A percentile compares a stretch with the other conserved stretches of the same genome.
These are phyloP conservation scores for Kuraishia borneana DNA, from an alignment of 805 yeast genomes.

Conservation along the genomic window DNA sequence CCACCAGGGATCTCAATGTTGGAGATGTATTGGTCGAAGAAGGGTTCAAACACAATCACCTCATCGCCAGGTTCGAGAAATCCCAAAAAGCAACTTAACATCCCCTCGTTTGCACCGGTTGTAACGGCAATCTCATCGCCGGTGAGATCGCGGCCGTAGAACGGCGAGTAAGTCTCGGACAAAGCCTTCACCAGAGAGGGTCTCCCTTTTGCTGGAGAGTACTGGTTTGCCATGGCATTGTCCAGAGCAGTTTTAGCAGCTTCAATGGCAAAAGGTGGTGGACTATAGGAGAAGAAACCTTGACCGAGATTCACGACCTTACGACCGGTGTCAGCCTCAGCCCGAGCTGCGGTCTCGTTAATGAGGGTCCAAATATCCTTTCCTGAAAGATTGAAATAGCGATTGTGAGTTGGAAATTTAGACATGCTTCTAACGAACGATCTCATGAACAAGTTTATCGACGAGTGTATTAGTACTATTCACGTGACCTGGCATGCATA, in stretches of 20 bases:
- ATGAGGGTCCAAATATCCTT: conserved; percentile 94
- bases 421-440: conserved; percentile 8
- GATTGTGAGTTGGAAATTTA: conserved; percentile 37
- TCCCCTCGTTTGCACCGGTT: conserved; percentile 97
- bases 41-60: conserved; percentile 93
- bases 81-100: conserved; percentile 75
- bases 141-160: conserved; percentile 45
- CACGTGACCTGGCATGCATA: too few relatives aligned
- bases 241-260: conserved; percentile 74
- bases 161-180: conserved; percentile 59
- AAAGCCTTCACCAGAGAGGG: conserved; percentile 63
- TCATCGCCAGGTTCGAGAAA: conserved; percentile 84
- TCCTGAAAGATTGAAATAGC: conserved; percentile 58
- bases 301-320: conserved; percentile 88
- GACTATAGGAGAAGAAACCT: conserved; percentile 93
- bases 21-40: conserved; percentile 92
- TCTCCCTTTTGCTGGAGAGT: conserved; percentile 85
- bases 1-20: conserved; percentile 94
- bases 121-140: conserved; percentile 65
- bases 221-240: conserved; percentile 73
- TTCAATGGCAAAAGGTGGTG: conserved; percentile 83
- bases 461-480: too few relatives aligned
- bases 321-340: conserved; percentile 57
- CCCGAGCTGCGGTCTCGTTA: conserved; percentile 89
- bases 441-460: too few relatives aligned